Percentiles rank a stretch among this genome's conserved stretches.
phyloP scores from a whole-genome alignment of 2,329 filamentous ascomycete species.

The Botrytis hyacinthi region DNA sequence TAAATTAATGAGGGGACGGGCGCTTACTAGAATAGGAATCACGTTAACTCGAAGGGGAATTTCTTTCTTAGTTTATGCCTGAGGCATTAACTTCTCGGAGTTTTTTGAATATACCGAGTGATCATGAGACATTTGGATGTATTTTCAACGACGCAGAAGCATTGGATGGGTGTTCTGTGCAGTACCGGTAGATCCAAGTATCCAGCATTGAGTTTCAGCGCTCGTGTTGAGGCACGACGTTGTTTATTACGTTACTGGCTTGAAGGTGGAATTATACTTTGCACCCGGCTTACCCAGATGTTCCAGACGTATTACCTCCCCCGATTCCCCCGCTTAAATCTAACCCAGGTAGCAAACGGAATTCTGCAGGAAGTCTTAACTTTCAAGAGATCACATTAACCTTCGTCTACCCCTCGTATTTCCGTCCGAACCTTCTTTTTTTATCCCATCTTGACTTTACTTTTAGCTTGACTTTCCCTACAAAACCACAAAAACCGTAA shows the following conservation, averaged over 20 bases:
- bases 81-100: not conserved
- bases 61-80: not conserved
- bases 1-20: not conserved
- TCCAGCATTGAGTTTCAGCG: too few species aligned
- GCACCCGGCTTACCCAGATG: too few species aligned
- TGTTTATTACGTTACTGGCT: too few species aligned
- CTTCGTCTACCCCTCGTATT: not conserved
- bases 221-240: not conserved
- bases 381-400: not conserved
- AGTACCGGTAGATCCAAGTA: not conserved
- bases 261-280: not conserved
- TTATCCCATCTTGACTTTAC: not conserved
- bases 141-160: not conserved
- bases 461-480: not conserved
- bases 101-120: not conserved
- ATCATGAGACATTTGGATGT: not conserved
- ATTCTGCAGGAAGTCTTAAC: not conserved
- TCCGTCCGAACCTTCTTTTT: not conserved
- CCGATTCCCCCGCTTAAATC: not conserved
- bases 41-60: too few species aligned
- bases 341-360: not conserved
- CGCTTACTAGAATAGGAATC: not conserved
- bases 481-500: too few species aligned
- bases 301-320: not conserved
- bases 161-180: not conserved